Evolutionary conservation across 441 rosid genomes (phyloP), one percentile per base, ranked within the genome.

Genomic region (Omphalea diandra): DNA sequence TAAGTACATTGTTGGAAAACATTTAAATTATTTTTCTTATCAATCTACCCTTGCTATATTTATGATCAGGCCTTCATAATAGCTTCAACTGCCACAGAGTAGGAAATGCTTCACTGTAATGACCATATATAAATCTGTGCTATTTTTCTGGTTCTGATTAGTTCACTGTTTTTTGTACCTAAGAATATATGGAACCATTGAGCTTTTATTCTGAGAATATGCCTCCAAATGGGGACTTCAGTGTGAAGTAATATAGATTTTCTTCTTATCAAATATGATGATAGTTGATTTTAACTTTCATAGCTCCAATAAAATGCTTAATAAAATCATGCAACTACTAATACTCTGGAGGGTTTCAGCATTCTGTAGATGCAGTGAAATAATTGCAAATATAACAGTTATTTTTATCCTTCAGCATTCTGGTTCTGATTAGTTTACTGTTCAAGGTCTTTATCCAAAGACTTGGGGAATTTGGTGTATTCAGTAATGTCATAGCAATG

Each of bases 81-180:
- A 83, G 97, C 97, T 74, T 90, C 97, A 76, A 94, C 94, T 7
- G 97, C 90, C 40, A 86, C 84, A 0, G 88, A 89, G 76, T 95
- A 94, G 70, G 98, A 94, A 84, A 91, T 91, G 98, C 88, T 87
- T 59, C 91, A 40, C 72, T 90, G 98, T 94, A 87, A 80, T 65
- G 38, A 54, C 33, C 40, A 31, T 62, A 69, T 4, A 29, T 36
- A 27, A 54, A 33, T 26, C 10, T 31, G 69, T 11, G 1, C 29
- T 3, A 9, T 62, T 61, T 58, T 24, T 26, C 5, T 35, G 1
- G n/a, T 33, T 53, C 9, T 59, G 41, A n/a, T 24, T 54, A 38
- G 32, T 35, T 27, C 18, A 57, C 15, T 72, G 17, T 60, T 65
- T 2, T 5, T 24, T 40, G 24, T 63, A 40, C 26, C 50, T 12